These are phyloP conservation scores for Mucor indicus DNA, from an alignment of 371 early-diverging fungal genomes.

Conservation along the genomic window DNA sequence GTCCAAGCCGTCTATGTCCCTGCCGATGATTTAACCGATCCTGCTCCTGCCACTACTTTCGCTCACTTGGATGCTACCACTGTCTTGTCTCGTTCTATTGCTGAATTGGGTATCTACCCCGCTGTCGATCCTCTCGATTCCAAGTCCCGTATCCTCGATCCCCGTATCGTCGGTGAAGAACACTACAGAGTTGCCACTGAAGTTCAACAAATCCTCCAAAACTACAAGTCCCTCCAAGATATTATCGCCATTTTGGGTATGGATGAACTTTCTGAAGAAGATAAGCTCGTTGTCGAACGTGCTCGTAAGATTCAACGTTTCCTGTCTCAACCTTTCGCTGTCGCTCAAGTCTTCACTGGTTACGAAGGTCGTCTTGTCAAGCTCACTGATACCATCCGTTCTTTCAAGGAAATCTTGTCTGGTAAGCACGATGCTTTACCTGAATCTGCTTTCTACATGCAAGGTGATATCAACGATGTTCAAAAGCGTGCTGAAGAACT, in stretches of 20 bases:
- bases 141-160: conserved; percentile 94
- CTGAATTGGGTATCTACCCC: conserved; percentile 98
- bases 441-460: conserved; percentile 97
- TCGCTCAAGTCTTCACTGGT: conserved; percentile 93
- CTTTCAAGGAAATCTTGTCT: conserved; percentile 90
- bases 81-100: conserved; percentile 96
- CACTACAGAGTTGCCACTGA: conserved; percentile 92
- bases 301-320: conserved; percentile 89
- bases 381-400: conserved; percentile 89
- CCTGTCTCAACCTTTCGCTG: conserved; percentile 94
- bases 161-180: conserved; percentile 90
- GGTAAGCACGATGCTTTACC: conserved; percentile 90
- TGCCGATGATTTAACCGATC: conserved; percentile 98
- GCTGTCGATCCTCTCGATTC: conserved; percentile 97
- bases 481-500: conserved; percentile 85
- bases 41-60: conserved; percentile 97
- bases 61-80: conserved; percentile 98
- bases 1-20: conserved; percentile 98
- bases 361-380: conserved; percentile 88
- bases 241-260: conserved; percentile 94
- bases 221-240: conserved; percentile 95
- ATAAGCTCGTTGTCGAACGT: conserved; percentile 93
- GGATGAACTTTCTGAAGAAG: conserved; percentile 95
- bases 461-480: conserved; percentile 91
- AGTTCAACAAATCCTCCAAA: conserved; percentile 92